Percentiles rank a stretch among this genome's conserved stretches.
Evolutionary conservation across 306 rosid genomes (phyloP).

Genomic region (Acacia melanoxylon): DNA sequence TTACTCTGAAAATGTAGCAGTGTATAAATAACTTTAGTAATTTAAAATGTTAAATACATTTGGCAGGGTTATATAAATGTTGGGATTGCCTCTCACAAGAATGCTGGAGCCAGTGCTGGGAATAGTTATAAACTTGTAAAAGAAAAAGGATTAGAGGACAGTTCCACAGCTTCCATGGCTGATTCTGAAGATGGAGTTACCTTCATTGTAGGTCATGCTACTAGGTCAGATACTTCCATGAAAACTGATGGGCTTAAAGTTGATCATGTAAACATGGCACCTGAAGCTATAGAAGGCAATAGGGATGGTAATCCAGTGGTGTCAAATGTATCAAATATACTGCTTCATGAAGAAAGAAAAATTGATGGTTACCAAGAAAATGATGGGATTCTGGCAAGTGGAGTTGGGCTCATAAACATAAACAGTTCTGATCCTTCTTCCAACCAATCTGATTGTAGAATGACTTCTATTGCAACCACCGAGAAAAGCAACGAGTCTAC

Average conservation of each 20-base stretch:
- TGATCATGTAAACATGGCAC: slow-evolving; percentile 35
- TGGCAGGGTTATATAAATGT: slow-evolving; percentile 94
- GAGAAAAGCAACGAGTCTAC: slow-evolving; percentile 44
- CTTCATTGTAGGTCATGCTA: slow-evolving; percentile 70
- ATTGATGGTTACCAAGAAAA: slow-evolving; percentile 38
- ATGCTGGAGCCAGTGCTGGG: slow-evolving; percentile 51
- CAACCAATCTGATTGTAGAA: slow-evolving; percentile 41
- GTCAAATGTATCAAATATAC: slow-evolving; percentile 36
- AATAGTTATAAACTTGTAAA: slow-evolving; percentile 62
- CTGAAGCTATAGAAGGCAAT: slow-evolving; percentile 46
- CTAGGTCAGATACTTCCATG: slow-evolving; percentile 46
- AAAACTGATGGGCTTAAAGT: slow-evolving; percentile 40
- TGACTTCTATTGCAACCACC: slow-evolving; percentile 40
- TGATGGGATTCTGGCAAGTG: slow-evolving; percentile 38
- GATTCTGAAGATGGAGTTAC: slow-evolving; percentile 97
- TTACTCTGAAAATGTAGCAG: slow-evolving; percentile 19
- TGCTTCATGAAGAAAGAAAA: slow-evolving; percentile 42
- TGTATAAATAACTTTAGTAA: slow-evolving; percentile 5
- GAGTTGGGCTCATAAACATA: slow-evolving; percentile 32
- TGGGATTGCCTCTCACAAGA: slow-evolving; percentile 88
- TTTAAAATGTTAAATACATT: slow-evolving; percentile 31
- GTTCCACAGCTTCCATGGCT: slow-evolving; percentile 65
- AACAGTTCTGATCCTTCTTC: slow-evolving; percentile 43
- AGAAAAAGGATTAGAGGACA: slow-evolving; percentile 61
- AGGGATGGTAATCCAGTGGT: slow-evolving; percentile 25